Percentiles rank a stretch among this genome's conserved stretches.
These are phyloP conservation scores for Cystoisospora suis DNA, from an alignment of 169 alveolate genomes.

Conservation along the genomic window DNA sequence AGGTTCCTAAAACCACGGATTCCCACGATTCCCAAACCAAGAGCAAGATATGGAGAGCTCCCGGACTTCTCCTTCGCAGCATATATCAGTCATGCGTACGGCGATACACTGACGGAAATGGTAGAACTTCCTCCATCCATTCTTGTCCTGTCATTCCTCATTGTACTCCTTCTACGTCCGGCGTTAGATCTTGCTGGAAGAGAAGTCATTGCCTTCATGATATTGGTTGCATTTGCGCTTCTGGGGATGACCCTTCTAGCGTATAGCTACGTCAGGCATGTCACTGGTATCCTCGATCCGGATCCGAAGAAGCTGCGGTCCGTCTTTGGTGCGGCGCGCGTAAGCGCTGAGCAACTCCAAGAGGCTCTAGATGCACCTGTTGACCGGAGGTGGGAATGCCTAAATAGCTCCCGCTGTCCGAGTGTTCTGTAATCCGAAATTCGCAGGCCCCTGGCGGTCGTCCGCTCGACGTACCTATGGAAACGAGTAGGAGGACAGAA, in stretches of 20 bases:
- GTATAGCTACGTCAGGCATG: neutral
- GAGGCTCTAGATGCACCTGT: slow-evolving; percentile 45
- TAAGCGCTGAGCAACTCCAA: neutral
- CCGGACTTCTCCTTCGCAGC: slow-evolving; percentile 47
- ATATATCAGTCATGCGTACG: slow-evolving; percentile 34
- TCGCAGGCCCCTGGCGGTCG: slow-evolving; percentile 29
- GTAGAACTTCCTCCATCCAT: slow-evolving; percentile 49
- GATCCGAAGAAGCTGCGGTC: slow-evolving; percentile 7
- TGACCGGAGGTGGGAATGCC: slow-evolving; percentile 16
- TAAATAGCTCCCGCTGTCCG: too few species aligned
- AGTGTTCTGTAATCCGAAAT: neutral
- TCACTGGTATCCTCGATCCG: slow-evolving; percentile 15
- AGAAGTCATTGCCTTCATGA: slow-evolving; percentile 46
- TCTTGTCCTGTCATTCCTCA: slow-evolving; percentile 28
- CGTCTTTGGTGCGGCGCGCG: neutral
- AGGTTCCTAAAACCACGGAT: slow-evolving; percentile 23
- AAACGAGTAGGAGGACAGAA: neutral
- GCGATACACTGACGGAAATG: slow-evolving; percentile 36
- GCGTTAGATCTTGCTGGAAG: slow-evolving; percentile 44
- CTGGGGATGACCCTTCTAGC: slow-evolving; percentile 39
- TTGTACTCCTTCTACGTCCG: slow-evolving; percentile 46
- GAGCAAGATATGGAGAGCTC: neutral
- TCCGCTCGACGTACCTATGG: slow-evolving; percentile 4
- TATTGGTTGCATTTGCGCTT: slow-evolving; percentile 40
- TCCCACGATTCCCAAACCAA: slow-evolving; percentile 45